Evolutionary conservation across 139 green algal species (phyloP).

Genomic region (Astrephomene gubernaculifera): DNA sequence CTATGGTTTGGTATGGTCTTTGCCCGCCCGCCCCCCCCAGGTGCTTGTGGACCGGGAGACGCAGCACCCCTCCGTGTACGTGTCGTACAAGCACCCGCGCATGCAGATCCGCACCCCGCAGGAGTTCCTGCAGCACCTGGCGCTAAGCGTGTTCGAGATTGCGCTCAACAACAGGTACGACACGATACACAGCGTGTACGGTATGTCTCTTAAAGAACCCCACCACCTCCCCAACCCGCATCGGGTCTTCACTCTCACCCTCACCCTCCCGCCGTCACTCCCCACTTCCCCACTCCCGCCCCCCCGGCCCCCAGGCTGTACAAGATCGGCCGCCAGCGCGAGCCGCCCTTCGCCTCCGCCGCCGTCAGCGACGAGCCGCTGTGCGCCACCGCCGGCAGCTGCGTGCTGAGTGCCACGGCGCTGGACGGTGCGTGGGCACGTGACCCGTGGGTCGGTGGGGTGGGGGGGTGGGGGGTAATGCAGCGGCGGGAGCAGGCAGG

Average conservation of each 20-base stretch:
- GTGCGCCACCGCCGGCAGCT: slow-evolving; percentile 55
- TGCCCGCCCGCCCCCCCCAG: slow-evolving; percentile 2
- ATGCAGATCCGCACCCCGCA: slow-evolving; percentile 57
- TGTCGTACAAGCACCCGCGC: slow-evolving; percentile 72
- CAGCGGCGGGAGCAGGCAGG: no score
- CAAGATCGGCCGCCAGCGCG: slow-evolving; percentile 66
- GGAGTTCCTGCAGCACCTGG: slow-evolving; percentile 66
- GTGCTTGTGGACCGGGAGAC: slow-evolving; percentile 76
- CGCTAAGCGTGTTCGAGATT: slow-evolving; percentile 45
- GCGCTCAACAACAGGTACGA: slow-evolving; percentile 33
- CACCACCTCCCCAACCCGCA: no score
- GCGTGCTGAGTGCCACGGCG: slow-evolving; percentile 48
- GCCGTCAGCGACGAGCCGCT: slow-evolving; percentile 58
- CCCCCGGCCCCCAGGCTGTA: slow-evolving; percentile 66
- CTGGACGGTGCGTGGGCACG: slow-evolving; percentile 26
- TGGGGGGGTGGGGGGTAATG: not conserved
- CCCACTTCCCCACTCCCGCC: not conserved
- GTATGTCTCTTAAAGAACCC: not conserved
- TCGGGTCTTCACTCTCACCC: not conserved
- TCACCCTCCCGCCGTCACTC: not conserved
- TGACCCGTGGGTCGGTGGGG: no score
- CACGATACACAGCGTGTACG: not conserved
- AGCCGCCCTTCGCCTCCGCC: slow-evolving; percentile 80
- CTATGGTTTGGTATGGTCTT: not conserved
- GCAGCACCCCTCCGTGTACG: slow-evolving; percentile 60